Conservation (phyloP, 352 stramenopile species). For the Phytophthora cryptogea region DNA sequence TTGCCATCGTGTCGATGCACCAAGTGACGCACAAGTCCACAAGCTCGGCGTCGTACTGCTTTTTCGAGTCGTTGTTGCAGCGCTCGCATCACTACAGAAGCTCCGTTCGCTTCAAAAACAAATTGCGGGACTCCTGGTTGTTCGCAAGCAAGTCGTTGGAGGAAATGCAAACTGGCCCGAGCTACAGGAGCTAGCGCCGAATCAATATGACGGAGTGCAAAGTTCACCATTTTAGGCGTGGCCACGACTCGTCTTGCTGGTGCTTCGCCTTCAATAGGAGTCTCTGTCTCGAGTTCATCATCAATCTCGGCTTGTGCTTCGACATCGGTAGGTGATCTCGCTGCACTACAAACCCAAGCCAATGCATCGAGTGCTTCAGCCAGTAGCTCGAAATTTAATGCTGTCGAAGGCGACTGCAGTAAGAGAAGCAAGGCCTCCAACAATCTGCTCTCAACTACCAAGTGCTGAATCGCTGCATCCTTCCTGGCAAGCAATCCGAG, state of each 20-base stretch:
- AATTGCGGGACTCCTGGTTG: conserved; percentile 42
- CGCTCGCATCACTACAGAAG: conserved; percentile 51
- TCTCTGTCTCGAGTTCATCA: conserved; percentile 22
- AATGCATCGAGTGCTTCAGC: conserved; percentile 53
- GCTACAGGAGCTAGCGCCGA: conserved; percentile 36
- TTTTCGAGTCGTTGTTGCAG: conserved; percentile 33
- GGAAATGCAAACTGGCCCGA: conserved; percentile 53
- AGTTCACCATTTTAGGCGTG: conserved; percentile 55
- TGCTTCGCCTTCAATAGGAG: conserved; percentile 20
- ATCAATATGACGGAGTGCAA: conserved; percentile 47
- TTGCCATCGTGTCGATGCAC: conserved; percentile 53
- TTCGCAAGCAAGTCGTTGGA: conserved; percentile 53
- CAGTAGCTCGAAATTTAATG: conserved; percentile 43
- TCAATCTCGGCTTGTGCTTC: conserved; percentile 32
- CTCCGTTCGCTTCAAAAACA: conserved; percentile 38
- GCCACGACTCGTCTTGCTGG: conserved; percentile 46
- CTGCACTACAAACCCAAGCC: conserved; percentile 54
- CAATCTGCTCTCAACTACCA: conserved; percentile 59
- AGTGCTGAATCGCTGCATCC: conserved; percentile 46
- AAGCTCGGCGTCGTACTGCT: conserved; percentile 38
- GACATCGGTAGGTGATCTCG: conserved; percentile 18
- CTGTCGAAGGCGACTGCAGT: conserved; percentile 49
- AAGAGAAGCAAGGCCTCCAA: conserved; percentile 52
- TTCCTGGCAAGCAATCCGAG: conserved; percentile 48
- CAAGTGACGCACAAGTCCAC: conserved; percentile 54